Conservation (phyloP, 768 basidiomycete genomes). For the Serendipita sp. region DNA sequence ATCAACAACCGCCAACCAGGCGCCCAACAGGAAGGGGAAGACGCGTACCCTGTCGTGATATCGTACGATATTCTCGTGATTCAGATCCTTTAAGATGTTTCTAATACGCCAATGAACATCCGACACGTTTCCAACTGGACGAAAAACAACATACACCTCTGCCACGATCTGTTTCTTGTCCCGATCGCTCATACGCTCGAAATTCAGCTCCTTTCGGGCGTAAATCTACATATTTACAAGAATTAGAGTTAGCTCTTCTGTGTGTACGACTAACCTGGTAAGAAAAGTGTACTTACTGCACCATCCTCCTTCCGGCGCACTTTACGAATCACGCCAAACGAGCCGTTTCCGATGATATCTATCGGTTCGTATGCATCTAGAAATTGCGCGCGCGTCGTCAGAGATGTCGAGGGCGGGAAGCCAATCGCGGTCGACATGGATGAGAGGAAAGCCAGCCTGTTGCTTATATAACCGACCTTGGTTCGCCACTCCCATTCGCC, state of each 20-base stretch:
- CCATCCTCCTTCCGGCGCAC: conserved; percentile 75
- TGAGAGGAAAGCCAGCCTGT: not conserved
- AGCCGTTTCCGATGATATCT: conserved; percentile 90
- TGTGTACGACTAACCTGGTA: conserved; percentile 3
- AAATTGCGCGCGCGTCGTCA: conserved; percentile 13
- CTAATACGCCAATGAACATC: conserved; percentile 24
- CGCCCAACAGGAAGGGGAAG: not conserved
- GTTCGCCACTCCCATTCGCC: no score
- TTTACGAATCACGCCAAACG: conserved; percentile 95
- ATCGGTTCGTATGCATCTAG: conserved; percentile 73
- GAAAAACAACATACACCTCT: conserved; percentile 66
- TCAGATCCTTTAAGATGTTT: conserved; percentile 89
- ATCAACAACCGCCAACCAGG: conserved; percentile 14
- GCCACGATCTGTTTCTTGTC: conserved; percentile 94
- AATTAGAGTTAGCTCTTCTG: conserved; percentile 6
- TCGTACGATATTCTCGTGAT: conserved; percentile 92
- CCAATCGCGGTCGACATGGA: not conserved
- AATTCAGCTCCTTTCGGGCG: conserved; percentile 91
- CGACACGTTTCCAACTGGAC: not conserved
- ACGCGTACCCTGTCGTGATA: conserved; percentile 62
- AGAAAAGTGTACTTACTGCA: conserved; percentile 32
- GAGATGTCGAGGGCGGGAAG: not conserved
- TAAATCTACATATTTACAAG: conserved; percentile 35
- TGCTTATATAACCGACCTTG: no score
- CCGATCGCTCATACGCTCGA: conserved; percentile 89